Evolutionary conservation across 2,329 filamentous ascomycete species (phyloP), one percentile per base, ranked within the genome.

Genomic region (Cladosporium oxysporum): DNA sequence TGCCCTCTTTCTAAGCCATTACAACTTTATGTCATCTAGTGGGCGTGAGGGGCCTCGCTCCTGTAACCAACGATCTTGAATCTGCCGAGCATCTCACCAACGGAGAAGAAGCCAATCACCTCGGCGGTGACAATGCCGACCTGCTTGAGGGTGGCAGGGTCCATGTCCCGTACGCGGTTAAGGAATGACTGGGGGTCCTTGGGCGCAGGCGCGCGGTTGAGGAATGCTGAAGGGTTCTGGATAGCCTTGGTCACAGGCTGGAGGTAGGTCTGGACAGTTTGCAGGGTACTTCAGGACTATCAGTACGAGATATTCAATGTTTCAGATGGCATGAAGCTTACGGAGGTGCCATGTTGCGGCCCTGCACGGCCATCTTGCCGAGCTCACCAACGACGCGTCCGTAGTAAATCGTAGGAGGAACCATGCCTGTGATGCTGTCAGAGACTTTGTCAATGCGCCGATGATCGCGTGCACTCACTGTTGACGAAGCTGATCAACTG

Each of bases 71-170:
- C 85, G 73, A 99, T 80, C 90, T 99, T 98, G 83, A 95, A 88
- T 76, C 93, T 88, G 75, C 95, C 95, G 75, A 99, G 89, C 80
- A 99, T 98, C 86, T 98, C 93, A 71, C 95, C 95, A 64, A 98
- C 88, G 68, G 93, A 96, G 87, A 98, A 99, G 87, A 99, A 99
- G 68, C 95, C 95, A 72, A 99, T 82, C 60, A 92, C 86, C 83
- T 99, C 94, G 65, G 93, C 93, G 58, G 85, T 81, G 69, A 97
- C 83, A 67, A 99, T 91, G 73, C 91, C 91, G 67, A 86, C 90
- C 63, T 90, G 81, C 64, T 86, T 85, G 73, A 94, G 78, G 80
- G 96, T 90, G 72, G 88, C 84, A 71, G 82, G 83, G 79, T 87
- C 90, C 75, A 95, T 74, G 82, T 88, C 91, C 77, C 91, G 88